Evolutionary conservation across 768 basidiomycete species (phyloP), one percentile per base, ranked within the genome.

Genomic region (Pleurotus giganteus): DNA sequence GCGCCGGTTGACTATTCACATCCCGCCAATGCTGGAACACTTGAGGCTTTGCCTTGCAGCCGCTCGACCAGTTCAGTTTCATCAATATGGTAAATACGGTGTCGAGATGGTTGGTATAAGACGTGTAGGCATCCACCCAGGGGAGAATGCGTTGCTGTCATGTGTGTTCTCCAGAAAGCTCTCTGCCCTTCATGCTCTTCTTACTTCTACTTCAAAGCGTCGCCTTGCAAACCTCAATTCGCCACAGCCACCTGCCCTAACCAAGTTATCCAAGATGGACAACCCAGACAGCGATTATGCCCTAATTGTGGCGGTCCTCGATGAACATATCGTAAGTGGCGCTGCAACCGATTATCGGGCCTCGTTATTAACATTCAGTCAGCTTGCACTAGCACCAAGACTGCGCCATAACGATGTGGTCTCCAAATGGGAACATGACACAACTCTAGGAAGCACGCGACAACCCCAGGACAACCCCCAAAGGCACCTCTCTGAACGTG

Each of bases 291-390:
- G 24, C 49, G 49, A 7, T 9, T 51, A 51, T 51, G 49, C 34
- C 34, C 49, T n/a, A 51, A 51, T 26, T 51, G 49, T 37, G 49
- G 49, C 8, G 49, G 49, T 24, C 49, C 17, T 23, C 49, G 49
- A 31, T 51, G 47, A 47, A 23, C 13, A 27, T 27, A 45, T 15
- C 7, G 43, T 45, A n/a, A 45, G 43, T 45, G 15, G 43, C 24
- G 21, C 6, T 23, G 0, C 21, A 8, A 4, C 4, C 23, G n/a
- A 41, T 11, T 41, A 41, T n/a, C n/a, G n/a, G n/a, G n/a, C n/a
- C n/a, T n/a, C n/a, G n/a, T n/a, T n/a, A n/a, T n/a, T n/a, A n/a
- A n/a, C n/a, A n/a, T n/a, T n/a, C n/a, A n/a, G n/a, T n/a, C n/a
- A n/a, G n/a, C n/a, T n/a, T n/a, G n/a, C n/a, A n/a, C n/a, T n/a